Evolutionary conservation across 139 green algal species (phyloP), one percentile per base, ranked within the genome.

Genomic region (Edaphochlamys debaryana): DNA sequence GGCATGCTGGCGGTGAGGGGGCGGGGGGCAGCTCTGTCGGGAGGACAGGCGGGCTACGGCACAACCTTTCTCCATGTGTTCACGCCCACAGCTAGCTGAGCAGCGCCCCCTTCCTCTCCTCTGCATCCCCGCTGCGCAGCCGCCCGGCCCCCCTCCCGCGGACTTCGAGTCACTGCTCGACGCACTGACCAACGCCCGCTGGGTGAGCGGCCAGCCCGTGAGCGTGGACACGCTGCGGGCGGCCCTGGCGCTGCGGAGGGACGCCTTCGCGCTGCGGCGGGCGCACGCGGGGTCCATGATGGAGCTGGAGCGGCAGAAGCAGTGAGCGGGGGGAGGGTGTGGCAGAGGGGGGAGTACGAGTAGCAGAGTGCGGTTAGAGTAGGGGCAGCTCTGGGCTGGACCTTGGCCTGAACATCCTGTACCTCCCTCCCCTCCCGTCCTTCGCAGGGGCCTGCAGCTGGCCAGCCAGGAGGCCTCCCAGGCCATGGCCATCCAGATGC

Each of bases 121-220:
- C 15, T 63, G 5, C 54, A 25, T 25, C 30, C 36, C 6, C 27
- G 5, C 58, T 37, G 27, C 15, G 38, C 69, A 77, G 70, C 45
- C 70, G 3, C 9, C 32, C 3, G 45, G 32, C 4, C 29, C 45
- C 4, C n/a, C 34, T 17, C 45, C 70, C 15, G 56, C 37, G 25
- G 75, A 83, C 34, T 75, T 83, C 23, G 77, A 83, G 17, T 50
- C 63, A 20, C 36, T 83, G 77, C 63, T 83, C 23, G 77, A 75
- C 4, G 22, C 77, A 25, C 64, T 83, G n/a, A 74, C 42, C 11
- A 63, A 69, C 27, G 77, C 77, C 4, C 63, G 64, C 22, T 83
- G 77, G 77, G 63, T 67, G 45, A 41, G 63, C 34, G 77, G 77
- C 29, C 77, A 83, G 64, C 77, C 75, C 23, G 75, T 83, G 32